Conservation (phyloP, 1,284 basidiomycete genomes). For the Irpex sp. region DNA sequence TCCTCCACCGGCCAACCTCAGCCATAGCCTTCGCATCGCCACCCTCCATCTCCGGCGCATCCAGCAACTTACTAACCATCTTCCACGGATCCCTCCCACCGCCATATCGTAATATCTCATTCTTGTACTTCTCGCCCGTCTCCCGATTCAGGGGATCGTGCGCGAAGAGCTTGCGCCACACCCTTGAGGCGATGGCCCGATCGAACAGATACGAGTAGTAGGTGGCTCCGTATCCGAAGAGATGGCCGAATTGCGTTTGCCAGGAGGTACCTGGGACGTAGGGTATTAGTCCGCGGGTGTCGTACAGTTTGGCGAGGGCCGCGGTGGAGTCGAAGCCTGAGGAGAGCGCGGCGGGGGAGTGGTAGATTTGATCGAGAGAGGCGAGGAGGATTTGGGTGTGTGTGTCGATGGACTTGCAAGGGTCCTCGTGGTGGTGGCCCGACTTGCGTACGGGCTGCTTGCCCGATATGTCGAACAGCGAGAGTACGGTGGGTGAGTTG, state of each 20-base stretch:
- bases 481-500: constrained; percentile 78
- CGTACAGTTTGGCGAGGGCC: constrained; percentile 61
- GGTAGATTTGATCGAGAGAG: constrained; percentile 86
- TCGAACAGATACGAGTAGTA: constrained; percentile 99
- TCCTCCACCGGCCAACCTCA: constrained; percentile 83
- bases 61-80: constrained; percentile 81
- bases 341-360: constrained; percentile 62
- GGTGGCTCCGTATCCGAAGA: constrained; percentile 95
- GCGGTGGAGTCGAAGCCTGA: constrained; percentile 69
- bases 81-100: constrained; percentile 94
- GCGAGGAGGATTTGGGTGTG: constrained; percentile 92
- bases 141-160: constrained; percentile 58
- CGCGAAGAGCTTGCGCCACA: constrained; percentile 81
- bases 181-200: constrained; percentile 87
- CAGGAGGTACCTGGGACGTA: constrained; percentile 82
- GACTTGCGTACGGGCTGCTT: constrained; percentile 40
- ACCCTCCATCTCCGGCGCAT: constrained; percentile 53
- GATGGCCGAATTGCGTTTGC: constrained; percentile 94
- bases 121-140: constrained; percentile 78
- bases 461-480: constrained; percentile 63
- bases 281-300: constrained; percentile 75
- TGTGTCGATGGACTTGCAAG: constrained; percentile 78
- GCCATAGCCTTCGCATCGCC: constrained; percentile 86
- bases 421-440: constrained; percentile 64
- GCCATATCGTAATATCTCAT: constrained; percentile 75